Evolutionary conservation across 2,329 filamentous ascomycete species (phyloP).

Genomic region (Rhexocercosporidium sp.): DNA sequence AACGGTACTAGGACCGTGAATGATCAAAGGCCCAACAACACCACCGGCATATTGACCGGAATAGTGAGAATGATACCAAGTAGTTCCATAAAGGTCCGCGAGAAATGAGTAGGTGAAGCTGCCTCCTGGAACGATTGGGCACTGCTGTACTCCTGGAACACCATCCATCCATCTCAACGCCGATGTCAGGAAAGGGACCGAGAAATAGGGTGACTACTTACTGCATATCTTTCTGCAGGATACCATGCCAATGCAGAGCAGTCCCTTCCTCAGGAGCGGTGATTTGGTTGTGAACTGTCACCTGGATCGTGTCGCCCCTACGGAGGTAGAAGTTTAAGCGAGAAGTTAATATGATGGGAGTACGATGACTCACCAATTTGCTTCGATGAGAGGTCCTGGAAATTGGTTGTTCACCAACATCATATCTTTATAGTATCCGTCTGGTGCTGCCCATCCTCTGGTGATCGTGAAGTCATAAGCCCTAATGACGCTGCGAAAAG

Average conservation of each 20-base stretch:
- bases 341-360: neutral
- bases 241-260: constrained; percentile 53
- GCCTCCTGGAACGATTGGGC: constrained; percentile 61
- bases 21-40: constrained; percentile 63
- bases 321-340: neutral
- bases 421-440: constrained; percentile 9
- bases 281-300: constrained; percentile 74
- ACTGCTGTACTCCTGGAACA: constrained; percentile 60
- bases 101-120: constrained; percentile 40
- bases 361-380: neutral
- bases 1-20: constrained; percentile 62
- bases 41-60: constrained; percentile 57
- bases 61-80: constrained; percentile 63
- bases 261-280: constrained; percentile 46
- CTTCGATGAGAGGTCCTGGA: constrained; percentile 5
- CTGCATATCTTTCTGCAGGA: constrained; percentile 49
- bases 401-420: constrained; percentile 10
- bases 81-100: constrained; percentile 44
- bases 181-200: neutral
- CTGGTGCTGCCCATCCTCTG: constrained; percentile 4
- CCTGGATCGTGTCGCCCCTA: constrained; percentile 53
- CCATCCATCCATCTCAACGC: constrained; percentile 47
- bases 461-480: constrained; percentile 4
- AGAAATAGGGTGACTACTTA: neutral
- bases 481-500: neutral